phyloP scores from a whole-genome alignment of 352 stramenopile genomes.

The Globisporangium viniferum region DNA sequence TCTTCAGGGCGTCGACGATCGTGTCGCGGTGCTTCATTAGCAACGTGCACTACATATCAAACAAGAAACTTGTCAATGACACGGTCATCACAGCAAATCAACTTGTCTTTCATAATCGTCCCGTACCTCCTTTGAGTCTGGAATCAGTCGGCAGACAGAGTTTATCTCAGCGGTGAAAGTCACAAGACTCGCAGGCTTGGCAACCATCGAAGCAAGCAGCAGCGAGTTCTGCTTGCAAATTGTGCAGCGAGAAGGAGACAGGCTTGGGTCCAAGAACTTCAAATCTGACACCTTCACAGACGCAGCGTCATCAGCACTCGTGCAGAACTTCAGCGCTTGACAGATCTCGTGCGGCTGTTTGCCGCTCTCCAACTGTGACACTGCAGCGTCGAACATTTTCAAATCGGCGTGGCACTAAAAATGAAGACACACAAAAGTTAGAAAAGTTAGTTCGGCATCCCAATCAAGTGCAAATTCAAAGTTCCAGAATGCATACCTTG shows the following conservation, averaged over 20 bases:
- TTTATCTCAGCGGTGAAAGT: conserved; percentile 48
- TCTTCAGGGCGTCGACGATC: conserved; percentile 53
- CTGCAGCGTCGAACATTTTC: conserved; percentile 62
- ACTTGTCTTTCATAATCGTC: neutral
- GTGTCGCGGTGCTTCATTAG: conserved; percentile 45
- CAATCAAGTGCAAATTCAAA: neutral
- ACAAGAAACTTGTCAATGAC: conserved; percentile 4
- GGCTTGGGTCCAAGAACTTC: conserved; percentile 36
- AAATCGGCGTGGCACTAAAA: conserved; percentile 58
- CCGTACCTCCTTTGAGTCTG: conserved; percentile 41
- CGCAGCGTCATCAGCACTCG: conserved; percentile 13
- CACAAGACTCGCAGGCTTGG: conserved; percentile 37
- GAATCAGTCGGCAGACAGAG: conserved; percentile 55
- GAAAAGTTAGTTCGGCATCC: neutral
- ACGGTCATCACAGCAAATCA: neutral
- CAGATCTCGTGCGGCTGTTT: conserved; percentile 68
- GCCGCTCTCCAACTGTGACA: conserved; percentile 42
- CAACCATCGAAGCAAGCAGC: conserved; percentile 49
- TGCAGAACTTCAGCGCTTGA: conserved; percentile 48
- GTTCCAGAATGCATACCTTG: conserved; percentile 28
- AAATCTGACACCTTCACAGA: conserved; percentile 30
- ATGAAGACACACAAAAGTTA: neutral
- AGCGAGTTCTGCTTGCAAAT: conserved; percentile 59
- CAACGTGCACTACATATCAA: conserved; percentile 37
- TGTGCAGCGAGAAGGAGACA: conserved; percentile 43